Conservation (phyloP, 495 filamentous ascomycete genomes). For the Podospora appendiculata region DNA sequence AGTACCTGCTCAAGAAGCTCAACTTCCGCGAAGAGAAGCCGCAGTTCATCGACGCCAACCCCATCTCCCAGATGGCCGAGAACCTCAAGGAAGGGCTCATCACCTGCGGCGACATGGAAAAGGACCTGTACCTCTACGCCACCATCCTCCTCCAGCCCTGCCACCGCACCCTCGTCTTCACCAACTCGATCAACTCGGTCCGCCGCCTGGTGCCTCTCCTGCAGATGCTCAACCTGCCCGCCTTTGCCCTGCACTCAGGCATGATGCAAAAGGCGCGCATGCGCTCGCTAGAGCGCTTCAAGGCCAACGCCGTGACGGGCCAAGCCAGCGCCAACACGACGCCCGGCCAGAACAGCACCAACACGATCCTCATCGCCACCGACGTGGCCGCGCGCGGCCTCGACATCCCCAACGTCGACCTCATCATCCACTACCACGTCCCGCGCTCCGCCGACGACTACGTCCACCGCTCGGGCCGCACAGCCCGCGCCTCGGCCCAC, state of each 20-base stretch:
- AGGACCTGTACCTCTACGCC: constrained; percentile 92
- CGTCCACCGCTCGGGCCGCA: constrained; percentile 92
- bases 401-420: constrained; percentile 81
- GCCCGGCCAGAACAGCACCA: constrained; percentile 19
- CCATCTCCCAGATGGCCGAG: constrained; percentile 75
- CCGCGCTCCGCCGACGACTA: constrained; percentile 88
- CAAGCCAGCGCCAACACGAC: too few species aligned
- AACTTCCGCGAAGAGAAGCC: constrained; percentile 77
- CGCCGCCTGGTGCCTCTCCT: constrained; percentile 80
- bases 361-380: constrained; percentile 74
- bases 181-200: constrained; percentile 91
- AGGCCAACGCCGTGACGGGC: constrained; percentile 32
- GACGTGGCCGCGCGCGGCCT: constrained; percentile 96
- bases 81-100: constrained; percentile 82
- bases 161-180: constrained; percentile 76
- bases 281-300: constrained; percentile 86
- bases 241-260: constrained; percentile 75
- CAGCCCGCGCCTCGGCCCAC: constrained; percentile 69
- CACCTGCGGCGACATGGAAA: constrained; percentile 87
- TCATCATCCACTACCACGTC: constrained; percentile 91
- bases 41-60: constrained; percentile 89
- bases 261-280: constrained; percentile 97
- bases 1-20: constrained; percentile 83
- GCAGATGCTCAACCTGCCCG: constrained; percentile 71
- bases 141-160: constrained; percentile 77